Base-by-base conservation (phyloP, 345 rosid genomes). In the Moricandia moricandioides region DNA sequence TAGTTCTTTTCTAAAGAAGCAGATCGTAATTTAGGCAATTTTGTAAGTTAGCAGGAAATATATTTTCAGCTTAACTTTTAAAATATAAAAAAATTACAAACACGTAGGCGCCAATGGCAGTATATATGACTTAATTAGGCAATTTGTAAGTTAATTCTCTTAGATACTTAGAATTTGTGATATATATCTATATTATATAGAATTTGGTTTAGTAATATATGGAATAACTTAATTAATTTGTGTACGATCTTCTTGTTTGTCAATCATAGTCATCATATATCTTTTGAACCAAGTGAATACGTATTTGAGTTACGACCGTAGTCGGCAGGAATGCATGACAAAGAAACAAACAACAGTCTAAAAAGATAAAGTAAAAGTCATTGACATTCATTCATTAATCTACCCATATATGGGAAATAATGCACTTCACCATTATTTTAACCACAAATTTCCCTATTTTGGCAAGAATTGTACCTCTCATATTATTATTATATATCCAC, bases 241-340 rank as follows among this genome's bases (percentile, higher is more conserved):
- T 21, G 24, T 21, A 21, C 24, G 24, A 21, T 21, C 24, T 21
- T 21, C 24, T 21, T 21, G 24, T 21, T 57, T 18, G 24, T 39
- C 24, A 21, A 30, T 55, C 4, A 6, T 56, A 1, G 27, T 4
- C 16, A 73, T 67, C 6, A 37, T 60, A 14, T 18, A 68, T 35
- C 16, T 60, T 62, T 61, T 6, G 55, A 52, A 59, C 7, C 64
- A 52, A 26, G 21, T 70, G 3, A n/a, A 64, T 70, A 31, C 66
- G 58, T 64, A 55, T 57, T 57, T 62, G 11, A 33, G 54, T 45
- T 3, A 12, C 34, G 7, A 59, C 76, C 80, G 71, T 70, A 70
- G 80, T 77, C 80, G 80, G 80, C 76, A 77, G 66, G 71, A 34
- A 24, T 56, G 67, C 71, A 65, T 70, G 52, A 49, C 59, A 77